Evolutionary conservation across 306 rosid genomes (phyloP).

Genomic region (Corylus heterophylla): DNA sequence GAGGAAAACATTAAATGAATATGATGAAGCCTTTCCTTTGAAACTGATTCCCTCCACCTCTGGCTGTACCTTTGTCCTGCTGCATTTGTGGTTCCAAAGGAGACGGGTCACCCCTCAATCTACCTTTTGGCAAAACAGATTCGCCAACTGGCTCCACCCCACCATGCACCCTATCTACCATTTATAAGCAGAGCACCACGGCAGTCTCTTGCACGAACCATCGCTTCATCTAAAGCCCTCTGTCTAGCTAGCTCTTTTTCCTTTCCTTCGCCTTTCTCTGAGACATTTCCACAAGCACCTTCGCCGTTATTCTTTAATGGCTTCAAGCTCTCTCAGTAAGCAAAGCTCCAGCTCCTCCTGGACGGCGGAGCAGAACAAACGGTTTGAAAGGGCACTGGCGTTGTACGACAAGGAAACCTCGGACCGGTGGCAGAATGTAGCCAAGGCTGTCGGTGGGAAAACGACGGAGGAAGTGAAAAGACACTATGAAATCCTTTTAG

Average conservation of each 20-base stretch:
- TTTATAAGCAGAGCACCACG: constrained; percentile 29
- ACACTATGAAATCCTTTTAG: constrained; percentile 59
- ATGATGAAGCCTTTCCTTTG: constrained; percentile 38
- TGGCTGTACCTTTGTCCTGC: constrained; percentile 24
- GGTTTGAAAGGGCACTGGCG: constrained; percentile 62
- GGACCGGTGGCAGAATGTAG: constrained; percentile 62
- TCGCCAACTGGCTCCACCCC: constrained; percentile 36
- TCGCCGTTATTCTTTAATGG: constrained; percentile 28
- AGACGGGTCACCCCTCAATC: constrained; percentile 40
- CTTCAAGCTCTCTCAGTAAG: constrained; percentile 52
- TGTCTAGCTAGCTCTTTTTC: background rate
- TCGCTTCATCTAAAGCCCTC: background rate
- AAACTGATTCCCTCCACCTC: constrained; percentile 34
- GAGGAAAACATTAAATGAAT: background rate
- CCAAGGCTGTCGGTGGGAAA: constrained; percentile 53
- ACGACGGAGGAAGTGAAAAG: constrained; percentile 50
- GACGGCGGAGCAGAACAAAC: constrained; percentile 61
- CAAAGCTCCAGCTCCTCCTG: constrained; percentile 44
- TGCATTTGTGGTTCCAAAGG: constrained; percentile 49
- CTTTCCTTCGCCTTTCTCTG: background rate
- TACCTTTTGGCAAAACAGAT: constrained; percentile 32
- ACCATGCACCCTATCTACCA: constrained; percentile 23
- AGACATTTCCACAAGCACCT: too few species aligned
- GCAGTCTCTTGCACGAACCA: constrained; percentile 30
- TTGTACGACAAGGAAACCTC: constrained; percentile 61